Percentiles rank a stretch among this genome's conserved stretches.
Evolutionary conservation across 2,329 filamentous ascomycete species (phyloP).

Genomic region (Fusarium stilboides): DNA sequence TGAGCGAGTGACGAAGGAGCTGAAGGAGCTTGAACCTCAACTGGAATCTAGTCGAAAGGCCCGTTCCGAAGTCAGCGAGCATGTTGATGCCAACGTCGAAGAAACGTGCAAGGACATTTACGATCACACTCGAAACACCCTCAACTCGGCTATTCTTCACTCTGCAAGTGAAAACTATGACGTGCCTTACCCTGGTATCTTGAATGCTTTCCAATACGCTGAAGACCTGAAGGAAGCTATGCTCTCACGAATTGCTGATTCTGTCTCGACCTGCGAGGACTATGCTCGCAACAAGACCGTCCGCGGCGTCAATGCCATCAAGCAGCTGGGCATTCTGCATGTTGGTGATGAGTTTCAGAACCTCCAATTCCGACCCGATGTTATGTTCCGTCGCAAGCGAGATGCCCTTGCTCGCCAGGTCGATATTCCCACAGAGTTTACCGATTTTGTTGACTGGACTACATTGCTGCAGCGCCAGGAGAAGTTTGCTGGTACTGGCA

Average conservation of each 20-base stretch:
- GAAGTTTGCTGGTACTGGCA: constrained; percentile 92
- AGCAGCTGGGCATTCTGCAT: constrained; percentile 88
- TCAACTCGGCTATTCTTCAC: constrained; percentile 81
- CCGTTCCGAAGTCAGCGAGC: constrained; percentile 82
- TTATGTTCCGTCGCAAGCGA: constrained; percentile 91
- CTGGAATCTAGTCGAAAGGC: constrained; percentile 88
- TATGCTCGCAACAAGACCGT: constrained; percentile 85
- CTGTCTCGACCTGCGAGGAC: constrained; percentile 86
- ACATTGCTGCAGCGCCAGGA: constrained; percentile 91
- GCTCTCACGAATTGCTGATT: constrained; percentile 86
- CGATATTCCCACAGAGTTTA: constrained; percentile 87
- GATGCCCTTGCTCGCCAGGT: constrained; percentile 88
- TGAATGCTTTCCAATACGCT: constrained; percentile 90
- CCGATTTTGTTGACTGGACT: constrained; percentile 93
- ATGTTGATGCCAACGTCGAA: constrained; percentile 87
- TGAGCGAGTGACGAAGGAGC: constrained; percentile 83
- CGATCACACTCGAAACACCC: constrained; percentile 81
- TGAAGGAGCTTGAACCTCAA: constrained; percentile 86
- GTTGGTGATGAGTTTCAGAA: constrained; percentile 89
- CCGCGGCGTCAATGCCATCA: constrained; percentile 86
- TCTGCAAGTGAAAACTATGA: constrained; percentile 85
- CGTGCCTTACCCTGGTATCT: constrained; percentile 88
- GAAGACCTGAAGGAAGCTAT: constrained; percentile 94
- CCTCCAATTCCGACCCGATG: constrained; percentile 88
- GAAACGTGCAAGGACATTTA: constrained; percentile 89